Evolutionary conservation across 2,329 filamentous ascomycete species (phyloP).

Genomic region (Venturia carpophila): DNA sequence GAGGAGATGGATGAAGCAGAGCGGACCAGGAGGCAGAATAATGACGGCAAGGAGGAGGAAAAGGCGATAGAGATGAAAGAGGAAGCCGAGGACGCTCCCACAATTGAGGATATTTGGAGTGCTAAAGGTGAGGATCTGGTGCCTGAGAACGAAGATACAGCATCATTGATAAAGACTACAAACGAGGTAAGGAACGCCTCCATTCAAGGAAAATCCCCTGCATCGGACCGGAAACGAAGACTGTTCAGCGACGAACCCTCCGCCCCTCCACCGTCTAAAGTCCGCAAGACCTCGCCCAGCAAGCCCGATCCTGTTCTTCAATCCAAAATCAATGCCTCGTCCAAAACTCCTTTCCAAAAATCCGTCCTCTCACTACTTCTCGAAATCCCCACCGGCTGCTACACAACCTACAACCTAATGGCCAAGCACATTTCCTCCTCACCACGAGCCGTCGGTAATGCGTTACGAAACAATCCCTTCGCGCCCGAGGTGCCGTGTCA

Average conservation of each 20-base stretch:
- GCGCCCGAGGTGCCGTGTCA: slow-evolving; percentile 39
- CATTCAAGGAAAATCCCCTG: neutral
- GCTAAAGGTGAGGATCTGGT: neutral
- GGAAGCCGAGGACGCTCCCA: neutral
- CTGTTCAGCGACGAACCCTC: neutral
- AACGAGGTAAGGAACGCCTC: neutral
- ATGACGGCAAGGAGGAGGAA: slow-evolving; percentile 3
- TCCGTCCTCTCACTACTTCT: slow-evolving; percentile 29
- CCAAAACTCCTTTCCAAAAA: slow-evolving; percentile 44
- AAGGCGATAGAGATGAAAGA: neutral
- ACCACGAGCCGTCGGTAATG: slow-evolving; percentile 34
- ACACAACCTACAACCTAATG: slow-evolving; percentile 32
- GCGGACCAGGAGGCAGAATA: slow-evolving; percentile 10
- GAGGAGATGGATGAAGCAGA: slow-evolving; percentile 16
- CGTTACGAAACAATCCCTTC: slow-evolving; percentile 29
- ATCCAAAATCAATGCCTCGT: slow-evolving; percentile 37
- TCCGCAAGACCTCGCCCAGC: slow-evolving; percentile 5
- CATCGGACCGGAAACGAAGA: neutral
- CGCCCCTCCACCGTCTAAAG: neutral
- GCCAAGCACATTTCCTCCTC: slow-evolving; percentile 26
- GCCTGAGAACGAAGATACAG: neutral
- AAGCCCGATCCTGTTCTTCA: slow-evolving; percentile 27
- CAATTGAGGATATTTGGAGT: neutral
- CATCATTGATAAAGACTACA: neutral
- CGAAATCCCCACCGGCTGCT: slow-evolving; percentile 29